phyloP scores from a whole-genome alignment of 805 yeast species.

The Maudiozyma serrabonitensis region DNA sequence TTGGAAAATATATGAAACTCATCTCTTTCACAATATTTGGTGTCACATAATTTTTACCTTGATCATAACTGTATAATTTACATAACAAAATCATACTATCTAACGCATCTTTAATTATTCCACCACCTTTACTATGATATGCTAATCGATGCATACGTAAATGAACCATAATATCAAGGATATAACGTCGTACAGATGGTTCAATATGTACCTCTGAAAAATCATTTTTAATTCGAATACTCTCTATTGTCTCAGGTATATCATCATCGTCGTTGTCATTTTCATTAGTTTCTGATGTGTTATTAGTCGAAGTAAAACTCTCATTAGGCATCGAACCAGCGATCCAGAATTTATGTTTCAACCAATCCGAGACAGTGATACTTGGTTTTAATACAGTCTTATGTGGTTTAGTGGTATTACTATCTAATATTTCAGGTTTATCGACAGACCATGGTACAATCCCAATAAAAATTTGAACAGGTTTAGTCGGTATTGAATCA shows the following conservation, averaged over 20 bases:
- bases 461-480: constrained; percentile 7
- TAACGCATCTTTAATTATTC: constrained; percentile 41
- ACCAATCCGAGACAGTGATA: constrained; percentile 16
- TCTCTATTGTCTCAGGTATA: neutral
- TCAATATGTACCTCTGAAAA: constrained; percentile 4
- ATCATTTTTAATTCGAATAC: neutral
- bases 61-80: constrained; percentile 33
- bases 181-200: constrained; percentile 32
- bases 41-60: constrained; percentile 34
- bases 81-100: constrained; percentile 35
- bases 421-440: neutral
- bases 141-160: constrained; percentile 48
- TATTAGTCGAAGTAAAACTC: neutral
- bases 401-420: neutral
- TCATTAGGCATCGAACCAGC: constrained; percentile 13
- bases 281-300: neutral
- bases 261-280: neutral
- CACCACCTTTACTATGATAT: constrained; percentile 32
- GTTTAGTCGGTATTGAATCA: neutral
- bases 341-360: constrained; percentile 36
- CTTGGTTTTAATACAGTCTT: constrained; percentile 4
- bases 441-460: constrained; percentile 5
- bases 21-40: constrained; percentile 45
- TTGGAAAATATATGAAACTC: constrained; percentile 40
- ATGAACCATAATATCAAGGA: constrained; percentile 49